A percentile compares a stretch with the other conserved stretches of the same genome.
Evolutionary conservation across 2,329 filamentous ascomycete genomes (phyloP).

Genomic region (Colletotrichum sp.): DNA sequence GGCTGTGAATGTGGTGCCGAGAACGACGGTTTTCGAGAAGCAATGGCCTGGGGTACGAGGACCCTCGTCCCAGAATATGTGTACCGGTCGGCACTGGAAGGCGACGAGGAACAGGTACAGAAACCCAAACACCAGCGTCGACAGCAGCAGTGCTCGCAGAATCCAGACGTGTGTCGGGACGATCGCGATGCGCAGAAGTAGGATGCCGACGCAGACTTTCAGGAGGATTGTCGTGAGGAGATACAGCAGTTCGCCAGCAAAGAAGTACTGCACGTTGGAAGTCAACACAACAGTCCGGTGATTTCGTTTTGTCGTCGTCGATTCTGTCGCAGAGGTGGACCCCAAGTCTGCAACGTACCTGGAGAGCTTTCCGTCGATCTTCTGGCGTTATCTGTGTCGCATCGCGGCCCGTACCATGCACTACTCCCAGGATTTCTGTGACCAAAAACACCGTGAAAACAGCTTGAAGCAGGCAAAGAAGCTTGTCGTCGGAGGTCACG

Average conservation of each 20-base stretch:
- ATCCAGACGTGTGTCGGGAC: slow-evolving; percentile 35
- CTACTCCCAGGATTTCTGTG: slow-evolving; percentile 23
- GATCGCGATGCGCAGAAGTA: slow-evolving; percentile 45
- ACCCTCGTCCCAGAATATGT: slow-evolving; percentile 40
- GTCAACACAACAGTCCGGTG: neutral
- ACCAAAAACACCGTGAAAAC: slow-evolving; percentile 25
- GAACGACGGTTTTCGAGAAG: slow-evolving; percentile 25
- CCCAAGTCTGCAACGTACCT: slow-evolving; percentile 23
- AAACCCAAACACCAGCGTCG: slow-evolving; percentile 37
- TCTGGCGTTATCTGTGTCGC: slow-evolving; percentile 15
- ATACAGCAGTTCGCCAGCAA: slow-evolving; percentile 43
- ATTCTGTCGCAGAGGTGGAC: neutral
- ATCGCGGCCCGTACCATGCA: slow-evolving; percentile 28
- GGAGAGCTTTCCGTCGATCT: slow-evolving; percentile 28
- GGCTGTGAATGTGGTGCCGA: slow-evolving; percentile 38
- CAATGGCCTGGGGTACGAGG: slow-evolving; percentile 31
- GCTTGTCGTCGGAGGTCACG: slow-evolving; percentile 33
- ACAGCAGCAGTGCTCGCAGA: slow-evolving; percentile 35
- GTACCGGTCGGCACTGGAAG: slow-evolving; percentile 42
- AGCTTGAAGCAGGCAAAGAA: slow-evolving; percentile 30
- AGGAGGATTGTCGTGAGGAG: slow-evolving; percentile 30
- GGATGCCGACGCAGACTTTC: slow-evolving; percentile 45
- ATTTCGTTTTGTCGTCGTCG: neutral
- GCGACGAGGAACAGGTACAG: slow-evolving; percentile 44
- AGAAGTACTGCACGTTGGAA: slow-evolving; percentile 31